These are phyloP conservation scores for Lepidium africanum DNA, from an alignment of 345 rosid species.

Conservation along the genomic window DNA sequence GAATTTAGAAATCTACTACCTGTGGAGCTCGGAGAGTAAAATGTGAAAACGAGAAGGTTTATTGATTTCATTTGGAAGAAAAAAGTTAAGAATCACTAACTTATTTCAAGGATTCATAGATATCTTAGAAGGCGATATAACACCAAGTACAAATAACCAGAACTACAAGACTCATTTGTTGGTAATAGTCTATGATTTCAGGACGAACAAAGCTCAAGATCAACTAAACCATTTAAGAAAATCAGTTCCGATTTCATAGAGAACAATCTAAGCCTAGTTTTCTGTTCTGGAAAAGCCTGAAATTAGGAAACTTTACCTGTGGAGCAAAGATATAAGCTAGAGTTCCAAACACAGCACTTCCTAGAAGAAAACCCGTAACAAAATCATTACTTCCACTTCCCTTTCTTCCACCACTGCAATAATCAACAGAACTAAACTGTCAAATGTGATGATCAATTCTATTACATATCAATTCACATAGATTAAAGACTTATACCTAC, in stretches of 20 bases:
- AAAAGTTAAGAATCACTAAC: too few relatives aligned
- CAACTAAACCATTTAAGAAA: background rate
- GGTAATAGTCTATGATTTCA: background rate
- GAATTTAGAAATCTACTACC: too few relatives aligned
- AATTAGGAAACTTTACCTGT: slow-evolving; percentile 39
- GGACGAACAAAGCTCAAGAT: background rate
- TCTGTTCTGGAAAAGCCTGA: slow-evolving; percentile 43
- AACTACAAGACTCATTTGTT: background rate
- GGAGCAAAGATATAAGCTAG: slow-evolving; percentile 70
- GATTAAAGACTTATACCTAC: slow-evolving; percentile 23
- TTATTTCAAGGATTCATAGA: background rate
- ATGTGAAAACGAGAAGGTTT: too few relatives aligned
- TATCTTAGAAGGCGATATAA: background rate
- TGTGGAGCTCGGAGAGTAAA: too few relatives aligned
- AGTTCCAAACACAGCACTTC: slow-evolving; percentile 77
- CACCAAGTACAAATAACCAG: background rate
- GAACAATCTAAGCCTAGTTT: slow-evolving; percentile 28
- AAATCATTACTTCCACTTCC: slow-evolving; percentile 59
- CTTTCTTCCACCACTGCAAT: slow-evolving; percentile 33
- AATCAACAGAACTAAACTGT: background rate
- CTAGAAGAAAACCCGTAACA: slow-evolving; percentile 56
- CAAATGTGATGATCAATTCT: background rate
- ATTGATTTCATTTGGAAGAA: too few relatives aligned
- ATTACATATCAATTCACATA: background rate
- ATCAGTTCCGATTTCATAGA: background rate